A percentile compares a stretch with the other conserved stretches of the same genome.
These are phyloP conservation scores for Diacronema lutheri DNA, from an alignment of 78 protist genomes.

Conservation along the genomic window DNA sequence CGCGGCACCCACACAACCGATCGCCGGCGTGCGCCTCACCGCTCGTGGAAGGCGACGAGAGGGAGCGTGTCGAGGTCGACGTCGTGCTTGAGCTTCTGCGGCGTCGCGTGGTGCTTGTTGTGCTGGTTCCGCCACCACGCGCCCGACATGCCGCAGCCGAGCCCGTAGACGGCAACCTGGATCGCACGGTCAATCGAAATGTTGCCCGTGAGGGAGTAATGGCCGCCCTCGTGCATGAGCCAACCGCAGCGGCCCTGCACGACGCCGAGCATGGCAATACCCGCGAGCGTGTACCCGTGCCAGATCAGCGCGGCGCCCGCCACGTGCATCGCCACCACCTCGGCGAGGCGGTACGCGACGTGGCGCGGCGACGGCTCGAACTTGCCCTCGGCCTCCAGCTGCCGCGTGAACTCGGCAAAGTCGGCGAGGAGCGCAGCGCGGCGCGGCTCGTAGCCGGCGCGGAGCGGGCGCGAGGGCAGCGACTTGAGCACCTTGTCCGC, in stretches of 20 bases:
- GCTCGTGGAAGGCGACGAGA: slow-evolving; percentile 11
- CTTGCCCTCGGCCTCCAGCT: slow-evolving; percentile 30
- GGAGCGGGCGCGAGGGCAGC: not conserved
- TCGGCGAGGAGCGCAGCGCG: not conserved
- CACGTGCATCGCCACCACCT: not conserved
- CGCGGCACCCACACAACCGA: not conserved
- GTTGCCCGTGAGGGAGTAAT: slow-evolving; percentile 31
- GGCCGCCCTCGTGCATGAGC: slow-evolving; percentile 47
- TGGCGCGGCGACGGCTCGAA: slow-evolving; percentile 14
- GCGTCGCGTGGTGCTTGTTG: slow-evolving; percentile 45
- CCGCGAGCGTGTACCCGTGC: not conserved
- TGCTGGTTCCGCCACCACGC: slow-evolving; percentile 35
- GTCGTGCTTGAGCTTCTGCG: slow-evolving; percentile 39
- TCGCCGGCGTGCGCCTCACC: not conserved
- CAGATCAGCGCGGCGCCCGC: slow-evolving; percentile 8
- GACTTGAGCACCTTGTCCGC: slow-evolving; percentile 18
- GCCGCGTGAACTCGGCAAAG: not conserved
- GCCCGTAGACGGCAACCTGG: slow-evolving; percentile 8
- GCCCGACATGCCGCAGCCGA: slow-evolving; percentile 27
- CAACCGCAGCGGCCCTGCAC: slow-evolving; percentile 47
- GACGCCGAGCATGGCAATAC: not conserved
- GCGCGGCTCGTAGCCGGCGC: too few species aligned
- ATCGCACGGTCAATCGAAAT: not conserved
- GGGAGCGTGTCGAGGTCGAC: slow-evolving; percentile 29
- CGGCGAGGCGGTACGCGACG: slow-evolving; percentile 8